Conservation (phyloP, 305 asterid species). For the Andrographis paniculata region DNA sequence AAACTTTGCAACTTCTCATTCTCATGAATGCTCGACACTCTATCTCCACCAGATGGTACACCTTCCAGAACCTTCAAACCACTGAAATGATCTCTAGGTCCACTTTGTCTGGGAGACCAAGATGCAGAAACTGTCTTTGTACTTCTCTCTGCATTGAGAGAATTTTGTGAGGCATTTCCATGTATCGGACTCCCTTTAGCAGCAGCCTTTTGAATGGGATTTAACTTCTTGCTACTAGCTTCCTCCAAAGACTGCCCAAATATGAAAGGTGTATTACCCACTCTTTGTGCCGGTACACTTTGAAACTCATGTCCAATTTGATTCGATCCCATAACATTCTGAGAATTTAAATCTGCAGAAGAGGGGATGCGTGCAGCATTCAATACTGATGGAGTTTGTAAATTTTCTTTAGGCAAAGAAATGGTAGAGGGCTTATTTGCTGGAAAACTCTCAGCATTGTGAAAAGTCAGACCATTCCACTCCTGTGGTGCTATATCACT, state of each 20-base stretch:
- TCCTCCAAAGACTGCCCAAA: constrained; percentile 35
- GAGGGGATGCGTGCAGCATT: constrained; percentile 29
- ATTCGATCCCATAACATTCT: constrained; percentile 30
- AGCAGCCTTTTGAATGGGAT: constrained; percentile 27
- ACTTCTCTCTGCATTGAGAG: constrained; percentile 34
- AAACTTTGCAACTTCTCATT: constrained; percentile 34
- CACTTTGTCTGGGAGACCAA: constrained; percentile 35
- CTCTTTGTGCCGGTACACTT: constrained; percentile 32
- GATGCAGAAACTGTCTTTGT: constrained; percentile 25
- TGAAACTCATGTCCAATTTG: constrained; percentile 40
- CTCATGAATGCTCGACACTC: constrained; percentile 24
- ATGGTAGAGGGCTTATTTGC: constrained; percentile 30
- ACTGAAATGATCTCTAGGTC: constrained; percentile 37
- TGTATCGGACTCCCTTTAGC: constrained; percentile 29
- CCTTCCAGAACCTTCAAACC: constrained; percentile 45
- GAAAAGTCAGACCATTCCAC: constrained; percentile 56
- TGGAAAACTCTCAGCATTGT: constrained; percentile 36
- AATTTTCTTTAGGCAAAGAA: constrained; percentile 22
- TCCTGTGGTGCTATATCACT: constrained; percentile 49
- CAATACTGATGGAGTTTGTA: constrained; percentile 32
- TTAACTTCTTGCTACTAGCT: constrained; percentile 38
- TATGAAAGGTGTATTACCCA: constrained; percentile 37
- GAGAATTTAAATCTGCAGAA: constrained; percentile 23
- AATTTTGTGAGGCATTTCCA: constrained; percentile 33
- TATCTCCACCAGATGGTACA: constrained; percentile 35